These are phyloP conservation scores for Musa acuminata DNA, from an alignment of 176 grass and related monocot species.

Conservation along the genomic window DNA sequence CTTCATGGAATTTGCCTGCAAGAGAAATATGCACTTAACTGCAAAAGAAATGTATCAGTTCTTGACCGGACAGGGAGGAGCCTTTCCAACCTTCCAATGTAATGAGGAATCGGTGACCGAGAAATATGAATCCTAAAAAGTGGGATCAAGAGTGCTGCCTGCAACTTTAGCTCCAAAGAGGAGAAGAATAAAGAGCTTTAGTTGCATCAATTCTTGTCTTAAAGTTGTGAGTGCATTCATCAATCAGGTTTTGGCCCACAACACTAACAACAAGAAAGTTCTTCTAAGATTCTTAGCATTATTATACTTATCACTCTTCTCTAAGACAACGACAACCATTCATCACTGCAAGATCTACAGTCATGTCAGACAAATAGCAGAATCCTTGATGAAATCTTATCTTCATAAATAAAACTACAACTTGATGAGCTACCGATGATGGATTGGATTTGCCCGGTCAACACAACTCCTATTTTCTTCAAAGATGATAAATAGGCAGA, in stretches of 20 bases:
- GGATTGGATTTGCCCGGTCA: neutral
- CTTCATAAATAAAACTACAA: no score
- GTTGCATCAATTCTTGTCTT: no score
- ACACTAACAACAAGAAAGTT: neutral
- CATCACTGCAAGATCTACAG: no score
- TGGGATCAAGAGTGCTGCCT: neutral
- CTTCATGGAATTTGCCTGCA: conserved; percentile 72
- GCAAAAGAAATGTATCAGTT: no score
- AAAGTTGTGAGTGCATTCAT: no score
- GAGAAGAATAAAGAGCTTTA: no score
- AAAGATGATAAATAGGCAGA: neutral
- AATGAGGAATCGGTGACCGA: neutral
- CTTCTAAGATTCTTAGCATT: neutral
- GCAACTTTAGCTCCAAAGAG: no score
- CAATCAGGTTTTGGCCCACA: no score
- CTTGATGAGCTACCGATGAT: neutral
- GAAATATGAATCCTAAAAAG: neutral
- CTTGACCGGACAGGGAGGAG: no score
- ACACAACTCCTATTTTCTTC: neutral
- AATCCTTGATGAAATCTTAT: no score
- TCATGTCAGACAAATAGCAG: no score
- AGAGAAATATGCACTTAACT: neutral
- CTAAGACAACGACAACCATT: no score
- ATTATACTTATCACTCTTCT: neutral
- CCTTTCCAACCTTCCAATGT: neutral